Evolutionary conservation across 202 grass and related monocot genomes (phyloP), one percentile per base, ranked within the genome.

Genomic region (Bolboschoenoplectus hybrid): DNA sequence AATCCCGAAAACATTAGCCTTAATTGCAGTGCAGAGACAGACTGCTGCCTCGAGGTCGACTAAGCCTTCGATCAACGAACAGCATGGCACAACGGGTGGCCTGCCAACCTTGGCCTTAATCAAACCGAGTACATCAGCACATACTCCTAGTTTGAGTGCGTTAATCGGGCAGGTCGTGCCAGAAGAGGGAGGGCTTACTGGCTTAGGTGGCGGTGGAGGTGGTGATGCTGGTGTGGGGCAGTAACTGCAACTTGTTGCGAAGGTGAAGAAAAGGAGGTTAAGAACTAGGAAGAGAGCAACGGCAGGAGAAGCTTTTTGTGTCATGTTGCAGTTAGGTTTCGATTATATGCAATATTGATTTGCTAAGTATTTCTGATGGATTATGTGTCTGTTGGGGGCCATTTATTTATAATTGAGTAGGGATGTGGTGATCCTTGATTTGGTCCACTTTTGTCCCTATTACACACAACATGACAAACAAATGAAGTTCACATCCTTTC

Each of bases 91-190:
- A 49, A 81, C 61, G 2, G 87, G 69, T n/a, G 88, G 43, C 14
- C 11, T 56, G 70, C 90, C 91, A 53, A 89, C 2, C 52, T 90
- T 88, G 67, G 36, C 64, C 81, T 90, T 92, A 1, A 92, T 77
- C n/a, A 90, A 82, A 14, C 3, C 8, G 2, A 92, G 82, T 44
- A 90, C 88, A 79, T 90, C 41, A 32, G 88, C 86, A 20, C 91
- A 92, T 68, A 92, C 91, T 74, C 76, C 80, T 26, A 92, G 81
- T 79, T 88, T 92, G 8, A 90, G 88, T 50, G 88, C 72, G 47
- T 92, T 61, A 67, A 85, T 45, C 0, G 88, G 90, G 86, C 90
- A 94, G 61, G 75, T 79, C 19, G 19, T 63, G 51, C 40, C 5
- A 2, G 62, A 14, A 3, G 69, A 78, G n/a, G 91, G 46, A 7